Conservation (phyloP, 257 asterid genomes). For the Salvia rosmarinus region DNA sequence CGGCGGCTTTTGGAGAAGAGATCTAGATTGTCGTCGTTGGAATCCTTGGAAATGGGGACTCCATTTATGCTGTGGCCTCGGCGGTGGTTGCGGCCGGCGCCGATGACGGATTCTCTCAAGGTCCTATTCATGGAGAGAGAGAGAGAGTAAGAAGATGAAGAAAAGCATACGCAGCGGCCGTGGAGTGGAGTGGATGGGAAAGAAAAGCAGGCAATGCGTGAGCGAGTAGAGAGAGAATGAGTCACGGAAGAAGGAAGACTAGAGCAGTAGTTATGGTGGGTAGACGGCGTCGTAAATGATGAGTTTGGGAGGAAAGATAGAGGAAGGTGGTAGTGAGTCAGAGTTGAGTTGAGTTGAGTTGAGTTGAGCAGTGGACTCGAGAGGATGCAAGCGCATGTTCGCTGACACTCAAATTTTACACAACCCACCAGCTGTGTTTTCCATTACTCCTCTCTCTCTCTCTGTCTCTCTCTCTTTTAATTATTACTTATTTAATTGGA, state of each 20-base stretch:
- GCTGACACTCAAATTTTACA: constrained; percentile 2
- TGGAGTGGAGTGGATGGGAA: not conserved
- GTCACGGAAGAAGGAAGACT: constrained; percentile 32
- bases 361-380: constrained; percentile 22
- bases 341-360: constrained; percentile 5
- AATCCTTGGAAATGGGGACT: constrained; percentile 39
- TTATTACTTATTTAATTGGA: not conserved
- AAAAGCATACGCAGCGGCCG: constrained; percentile 19
- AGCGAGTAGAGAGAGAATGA: not conserved
- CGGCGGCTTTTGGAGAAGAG: constrained; percentile 91
- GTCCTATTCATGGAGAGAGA: constrained; percentile 60
- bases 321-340: constrained; percentile 24
- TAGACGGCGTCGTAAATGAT: constrained; percentile 33
- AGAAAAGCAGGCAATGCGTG: constrained; percentile 16
- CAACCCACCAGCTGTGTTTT: constrained; percentile 23
- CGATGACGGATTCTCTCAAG: constrained; percentile 63
- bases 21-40: constrained; percentile 65
- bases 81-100: constrained; percentile 68
- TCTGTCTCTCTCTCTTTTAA: not conserved
- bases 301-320: constrained; percentile 10
- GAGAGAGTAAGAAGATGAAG: not conserved
- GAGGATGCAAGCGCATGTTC: constrained; percentile 44
- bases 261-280: not conserved
- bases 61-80: constrained; percentile 68
- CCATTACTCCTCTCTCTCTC: not conserved